A percentile compares a stretch with the other conserved stretches of the same genome.
These are phyloP conservation scores for Colletotrichum horii DNA, from an alignment of 2,329 filamentous ascomycete species.

Conservation along the genomic window DNA sequence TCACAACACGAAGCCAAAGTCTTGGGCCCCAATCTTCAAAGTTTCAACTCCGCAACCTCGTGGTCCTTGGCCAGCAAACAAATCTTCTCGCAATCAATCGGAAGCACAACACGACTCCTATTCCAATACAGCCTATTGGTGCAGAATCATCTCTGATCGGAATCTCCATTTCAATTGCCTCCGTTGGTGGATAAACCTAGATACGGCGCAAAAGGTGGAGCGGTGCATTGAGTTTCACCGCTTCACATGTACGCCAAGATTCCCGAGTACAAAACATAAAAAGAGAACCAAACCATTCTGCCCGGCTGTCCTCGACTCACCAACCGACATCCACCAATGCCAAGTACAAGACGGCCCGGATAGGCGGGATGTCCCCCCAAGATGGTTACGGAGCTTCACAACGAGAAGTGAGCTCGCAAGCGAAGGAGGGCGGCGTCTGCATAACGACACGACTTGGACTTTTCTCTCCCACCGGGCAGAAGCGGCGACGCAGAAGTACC, in stretches of 20 bases:
- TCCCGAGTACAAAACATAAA: conserved; percentile 3
- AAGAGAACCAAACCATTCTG: conserved; percentile 12
- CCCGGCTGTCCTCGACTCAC: background rate
- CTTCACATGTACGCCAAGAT: conserved; percentile 13
- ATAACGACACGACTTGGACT: background rate
- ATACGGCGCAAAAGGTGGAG: conserved; percentile 2
- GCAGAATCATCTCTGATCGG: background rate
- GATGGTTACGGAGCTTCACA: background rate
- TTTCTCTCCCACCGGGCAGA: background rate
- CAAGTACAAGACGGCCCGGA: conserved; percentile 10
- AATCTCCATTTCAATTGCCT: background rate
- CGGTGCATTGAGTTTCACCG: background rate
- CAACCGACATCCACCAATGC: background rate
- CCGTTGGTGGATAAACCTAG: conserved; percentile 20
- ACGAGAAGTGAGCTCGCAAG: background rate
- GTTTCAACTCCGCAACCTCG: background rate
- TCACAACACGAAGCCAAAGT: background rate
- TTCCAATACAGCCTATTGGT: background rate
- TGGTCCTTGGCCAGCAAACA: background rate
- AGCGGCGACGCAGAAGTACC: background rate
- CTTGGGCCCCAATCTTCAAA: background rate
- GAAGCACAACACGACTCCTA: background rate
- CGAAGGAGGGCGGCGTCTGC: background rate
- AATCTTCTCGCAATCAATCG: background rate
- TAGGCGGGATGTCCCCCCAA: background rate